A percentile compares a stretch with the other conserved stretches of the same genome.
These are phyloP conservation scores for Amauroascus niger DNA, from an alignment of 2,329 filamentous ascomycete genomes.

Conservation along the genomic window DNA sequence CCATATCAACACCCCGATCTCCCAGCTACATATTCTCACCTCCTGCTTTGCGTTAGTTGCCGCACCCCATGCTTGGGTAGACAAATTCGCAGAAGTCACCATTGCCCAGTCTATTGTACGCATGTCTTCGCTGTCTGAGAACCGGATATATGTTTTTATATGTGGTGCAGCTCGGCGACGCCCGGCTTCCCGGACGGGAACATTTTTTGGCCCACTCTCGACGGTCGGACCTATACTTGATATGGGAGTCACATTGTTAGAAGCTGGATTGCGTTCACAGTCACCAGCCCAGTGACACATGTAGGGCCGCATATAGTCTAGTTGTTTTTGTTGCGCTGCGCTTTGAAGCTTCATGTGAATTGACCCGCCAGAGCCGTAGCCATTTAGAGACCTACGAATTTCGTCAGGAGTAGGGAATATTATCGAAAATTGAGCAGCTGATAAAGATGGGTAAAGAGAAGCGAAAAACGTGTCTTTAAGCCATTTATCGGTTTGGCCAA, in stretches of 20 bases:
- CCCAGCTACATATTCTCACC: slow-evolving; percentile 67
- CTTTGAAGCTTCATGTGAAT: slow-evolving; percentile 74
- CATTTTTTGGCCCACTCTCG: not conserved
- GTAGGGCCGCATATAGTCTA: slow-evolving; percentile 59
- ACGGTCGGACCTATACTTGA: not conserved
- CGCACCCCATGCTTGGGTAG: slow-evolving; percentile 77
- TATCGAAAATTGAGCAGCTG: slow-evolving; percentile 50
- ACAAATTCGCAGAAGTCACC: slow-evolving; percentile 82
- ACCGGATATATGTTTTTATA: slow-evolving; percentile 80
- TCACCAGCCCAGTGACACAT: slow-evolving; percentile 70
- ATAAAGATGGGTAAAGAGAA: slow-evolving; percentile 26
- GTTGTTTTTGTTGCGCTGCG: slow-evolving; percentile 59
- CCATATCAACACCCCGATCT: slow-evolving; percentile 77
- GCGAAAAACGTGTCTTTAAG: slow-evolving; percentile 55
- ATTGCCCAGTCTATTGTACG: slow-evolving; percentile 68
- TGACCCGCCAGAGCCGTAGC: slow-evolving; percentile 65
- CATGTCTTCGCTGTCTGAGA: slow-evolving; percentile 31
- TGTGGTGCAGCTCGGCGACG: slow-evolving; percentile 67
- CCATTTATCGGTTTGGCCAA: slow-evolving; percentile 64
- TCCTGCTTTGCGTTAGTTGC: slow-evolving; percentile 48
- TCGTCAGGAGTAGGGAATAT: slow-evolving; percentile 75
- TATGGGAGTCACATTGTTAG: not conserved
- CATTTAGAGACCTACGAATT: slow-evolving; percentile 64
- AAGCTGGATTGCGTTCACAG: slow-evolving; percentile 12
- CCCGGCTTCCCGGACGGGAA: slow-evolving; percentile 42